Evolutionary conservation across 768 basidiomycete genomes (phyloP), one percentile per base, ranked within the genome.

Genomic region (Polyporus arcularius): DNA sequence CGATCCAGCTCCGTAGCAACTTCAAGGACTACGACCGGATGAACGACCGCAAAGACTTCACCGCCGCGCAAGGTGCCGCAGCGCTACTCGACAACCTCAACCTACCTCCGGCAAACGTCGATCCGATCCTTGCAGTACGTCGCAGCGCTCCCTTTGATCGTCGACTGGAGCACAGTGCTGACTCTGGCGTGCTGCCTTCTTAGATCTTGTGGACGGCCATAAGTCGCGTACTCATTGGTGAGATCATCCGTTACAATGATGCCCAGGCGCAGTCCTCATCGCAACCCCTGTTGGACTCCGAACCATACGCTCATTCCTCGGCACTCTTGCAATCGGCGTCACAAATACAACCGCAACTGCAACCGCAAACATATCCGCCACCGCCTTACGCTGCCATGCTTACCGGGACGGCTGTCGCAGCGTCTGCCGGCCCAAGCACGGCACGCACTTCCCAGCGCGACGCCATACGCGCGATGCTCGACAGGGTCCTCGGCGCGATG

Each of bases 1-100:
- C 75, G 3, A 83, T 85, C 66, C 82, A 82, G 67, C 77, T 86
- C 26, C 81, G 84, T 52, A 75, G 75, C 58, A 75, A 77, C 6
- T 83, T 83, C 65, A 73, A 77, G 8, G 79, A 80, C 58, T 68
- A 75, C 5, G 71, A 72, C 43, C 57, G 60, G 30, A 55, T 69
- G 59, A 64, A 64, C 46, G 64, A 64, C 46, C 55, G 62, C 38
- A 69, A 69, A 43, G 67, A 67, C 30, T 51, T 69, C 46, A 18
- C 59, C 16, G 70, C 62, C 0, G 63, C 65, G n/a, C 49, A 61
- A 39, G 57, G 57, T 7, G 60, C 53, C 2, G 58, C 58, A 2
- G n/a, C 53, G 4, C 39, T 49, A 2, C 48, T 67, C 15, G 65
- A 67, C 28, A 32, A 35, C 12, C 32, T 49, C 31, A 60, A 55